Conservation (phyloP, 352 stramenopile genomes). For the Phytopythium sindhum region DNA sequence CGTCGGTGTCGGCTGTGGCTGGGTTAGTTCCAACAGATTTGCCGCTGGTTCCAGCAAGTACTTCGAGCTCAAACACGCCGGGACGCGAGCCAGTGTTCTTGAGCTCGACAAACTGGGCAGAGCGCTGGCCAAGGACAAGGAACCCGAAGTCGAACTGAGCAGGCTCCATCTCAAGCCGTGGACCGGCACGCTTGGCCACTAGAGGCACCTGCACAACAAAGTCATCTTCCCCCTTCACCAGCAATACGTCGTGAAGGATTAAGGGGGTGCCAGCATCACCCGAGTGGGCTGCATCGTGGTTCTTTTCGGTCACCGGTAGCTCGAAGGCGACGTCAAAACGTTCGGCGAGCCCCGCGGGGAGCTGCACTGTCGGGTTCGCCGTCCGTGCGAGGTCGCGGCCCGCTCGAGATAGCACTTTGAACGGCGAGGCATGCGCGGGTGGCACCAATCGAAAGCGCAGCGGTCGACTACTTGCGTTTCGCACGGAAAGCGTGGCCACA, state of each 20-base stretch:
- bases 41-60: conserved; percentile 25
- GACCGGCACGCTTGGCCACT: conserved; percentile 46
- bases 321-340: conserved; percentile 72
- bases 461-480: conserved; percentile 62
- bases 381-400: conserved; percentile 58
- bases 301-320: conserved; percentile 3
- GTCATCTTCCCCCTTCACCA: conserved; percentile 56
- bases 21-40: background rate
- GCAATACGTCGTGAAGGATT: conserved; percentile 60
- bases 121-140: conserved; percentile 57
- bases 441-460: conserved; percentile 62
- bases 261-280: conserved; percentile 13
- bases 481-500: conserved; percentile 51
- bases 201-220: conserved; percentile 60
- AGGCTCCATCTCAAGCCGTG: conserved; percentile 51
- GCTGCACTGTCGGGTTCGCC: conserved; percentile 58
- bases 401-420: conserved; percentile 47
- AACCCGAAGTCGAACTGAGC: conserved; percentile 60
- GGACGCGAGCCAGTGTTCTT: conserved; percentile 40
- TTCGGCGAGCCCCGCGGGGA: conserved; percentile 53
- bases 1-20: background rate
- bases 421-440: conserved; percentile 46
- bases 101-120: conserved; percentile 47
- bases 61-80: conserved; percentile 47
- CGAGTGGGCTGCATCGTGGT: background rate